phyloP scores from a whole-genome alignment of 1,139 yeast genomes.

The Geotrichum klebahnii region DNA sequence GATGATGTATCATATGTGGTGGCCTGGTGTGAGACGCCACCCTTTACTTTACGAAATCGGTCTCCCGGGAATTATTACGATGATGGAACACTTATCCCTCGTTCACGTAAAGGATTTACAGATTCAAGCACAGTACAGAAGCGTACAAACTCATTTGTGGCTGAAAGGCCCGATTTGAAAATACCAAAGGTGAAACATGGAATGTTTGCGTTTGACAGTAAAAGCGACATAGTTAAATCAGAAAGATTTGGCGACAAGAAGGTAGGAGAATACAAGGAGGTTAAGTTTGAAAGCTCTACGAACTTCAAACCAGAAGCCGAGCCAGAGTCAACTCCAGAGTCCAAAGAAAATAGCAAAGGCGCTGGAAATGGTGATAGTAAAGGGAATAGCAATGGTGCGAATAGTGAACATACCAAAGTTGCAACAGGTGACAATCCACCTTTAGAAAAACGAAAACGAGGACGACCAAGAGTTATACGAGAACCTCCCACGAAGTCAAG shows the following conservation, averaged over 20 bases:
- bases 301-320: not conserved
- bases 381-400: not conserved
- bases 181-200: conserved; percentile 7
- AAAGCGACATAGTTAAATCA: not conserved
- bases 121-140: not conserved
- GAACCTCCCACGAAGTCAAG: not conserved
- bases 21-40: conserved; percentile 23
- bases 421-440: no score
- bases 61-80: conserved; percentile 21
- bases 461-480: not conserved
- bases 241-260: not conserved
- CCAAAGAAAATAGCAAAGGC: no score
- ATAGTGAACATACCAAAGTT: no score
- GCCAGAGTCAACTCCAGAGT: no score
- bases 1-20: conserved; percentile 19
- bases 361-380: no score
- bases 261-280: conserved; percentile 5
- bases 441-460: conserved; percentile 6
- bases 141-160: conserved; percentile 15
- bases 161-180: conserved; percentile 18
- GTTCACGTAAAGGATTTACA: conserved; percentile 9
- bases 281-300: conserved; percentile 8
- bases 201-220: conserved; percentile 5
- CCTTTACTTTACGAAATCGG: conserved; percentile 18
- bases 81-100: conserved; percentile 17